Conservation (phyloP, 148 eudicot genomes). For the Rhododendron vialii region DNA sequence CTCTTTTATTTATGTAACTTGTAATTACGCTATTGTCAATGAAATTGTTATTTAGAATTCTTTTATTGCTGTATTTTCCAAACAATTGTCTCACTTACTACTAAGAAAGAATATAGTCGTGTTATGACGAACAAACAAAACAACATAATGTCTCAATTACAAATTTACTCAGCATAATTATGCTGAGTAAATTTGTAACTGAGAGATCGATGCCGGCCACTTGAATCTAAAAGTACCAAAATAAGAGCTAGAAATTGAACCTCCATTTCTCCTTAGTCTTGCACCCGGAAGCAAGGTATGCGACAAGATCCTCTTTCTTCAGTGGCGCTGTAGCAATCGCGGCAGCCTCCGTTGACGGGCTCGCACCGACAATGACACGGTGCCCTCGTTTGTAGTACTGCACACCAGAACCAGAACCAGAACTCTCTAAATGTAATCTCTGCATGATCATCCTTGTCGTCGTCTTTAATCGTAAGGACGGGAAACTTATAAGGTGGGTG, state of each 20-base stretch:
- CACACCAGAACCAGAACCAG: conserved; percentile 1
- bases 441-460: conserved; percentile 22
- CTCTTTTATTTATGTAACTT: no score
- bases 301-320: conserved; percentile 82
- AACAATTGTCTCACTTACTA: background rate
- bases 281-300: conserved; percentile 93
- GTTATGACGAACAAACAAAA: background rate
- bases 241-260: conserved; percentile 44
- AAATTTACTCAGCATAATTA: no score
- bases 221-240: conserved; percentile 15
- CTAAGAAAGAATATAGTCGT: background rate
- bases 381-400: conserved; percentile 31
- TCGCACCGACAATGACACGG: conserved; percentile 67
- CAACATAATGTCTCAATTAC: no score
- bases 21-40: no score
- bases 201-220: background rate
- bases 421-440: conserved; percentile 18
- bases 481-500: conserved; percentile 15
- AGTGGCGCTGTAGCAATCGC: conserved; percentile 75
- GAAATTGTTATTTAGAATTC: no score
- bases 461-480: conserved; percentile 26
- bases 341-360: conserved; percentile 86
- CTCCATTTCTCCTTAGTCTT: conserved; percentile 97
- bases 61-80: no score
- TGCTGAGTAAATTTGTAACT: background rate